A percentile compares a stretch with the other conserved stretches of the same genome.
These are phyloP conservation scores for Pistacia atlantica DNA, from an alignment of 345 rosid species.

Conservation along the genomic window DNA sequence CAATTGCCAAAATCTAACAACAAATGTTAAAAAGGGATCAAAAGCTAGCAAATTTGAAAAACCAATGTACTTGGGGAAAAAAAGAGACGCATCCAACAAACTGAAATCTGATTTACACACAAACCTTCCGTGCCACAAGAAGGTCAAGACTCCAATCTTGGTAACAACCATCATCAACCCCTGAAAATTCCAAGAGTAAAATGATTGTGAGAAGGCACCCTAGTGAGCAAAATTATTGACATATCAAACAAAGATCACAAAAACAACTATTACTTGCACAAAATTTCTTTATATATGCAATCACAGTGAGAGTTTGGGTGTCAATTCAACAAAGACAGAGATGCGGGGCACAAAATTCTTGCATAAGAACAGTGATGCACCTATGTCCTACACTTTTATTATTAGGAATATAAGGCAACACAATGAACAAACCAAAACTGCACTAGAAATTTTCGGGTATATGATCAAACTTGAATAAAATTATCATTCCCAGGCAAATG, in stretches of 20 bases:
- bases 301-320: not conserved
- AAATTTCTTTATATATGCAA: not conserved
- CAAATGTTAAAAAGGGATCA: conserved; percentile 22
- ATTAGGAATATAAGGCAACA: not conserved
- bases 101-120: conserved; percentile 1
- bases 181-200: conserved; percentile 35
- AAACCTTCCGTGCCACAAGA: conserved; percentile 79
- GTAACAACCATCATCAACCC: conserved; percentile 85
- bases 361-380: not conserved
- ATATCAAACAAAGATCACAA: not conserved
- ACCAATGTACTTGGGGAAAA: not conserved
- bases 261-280: not conserved
- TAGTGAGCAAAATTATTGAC: conserved; percentile 1
- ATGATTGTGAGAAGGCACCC: conserved; percentile 9
- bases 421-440: not conserved
- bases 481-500: not conserved
- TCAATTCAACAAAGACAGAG: conserved; percentile 8
- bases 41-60: not conserved
- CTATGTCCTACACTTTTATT: not conserved
- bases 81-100: conserved; percentile 8
- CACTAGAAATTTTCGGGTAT: not conserved
- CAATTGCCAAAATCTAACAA: conserved; percentile 67
- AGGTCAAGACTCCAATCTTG: conserved; percentile 87
- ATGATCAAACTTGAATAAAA: not conserved
- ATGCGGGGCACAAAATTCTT: not conserved